Base-by-base conservation (phyloP, 1,284 basidiomycete genomes). In the Austropuccinia psidii region DNA sequence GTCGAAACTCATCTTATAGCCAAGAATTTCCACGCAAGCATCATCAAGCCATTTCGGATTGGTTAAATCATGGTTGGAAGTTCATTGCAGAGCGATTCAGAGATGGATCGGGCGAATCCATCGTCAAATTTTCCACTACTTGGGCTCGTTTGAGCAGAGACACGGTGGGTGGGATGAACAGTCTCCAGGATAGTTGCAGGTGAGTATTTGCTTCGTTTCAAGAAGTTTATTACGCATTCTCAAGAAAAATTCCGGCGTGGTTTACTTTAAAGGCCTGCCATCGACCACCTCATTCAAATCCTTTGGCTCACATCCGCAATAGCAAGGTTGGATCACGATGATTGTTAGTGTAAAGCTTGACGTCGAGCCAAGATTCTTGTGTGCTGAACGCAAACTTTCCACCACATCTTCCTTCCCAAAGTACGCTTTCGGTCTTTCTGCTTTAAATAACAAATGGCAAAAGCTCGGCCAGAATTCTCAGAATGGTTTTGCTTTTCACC, bases 91-190 rank as follows among this genome's bases (percentile, higher is more conserved):
- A 65, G 1, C 15, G 27, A 21, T 33, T 49, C 19, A 33, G 50
- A 7, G 27, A n/a, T 6, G 45, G 39, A 24, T 21, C 47, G 27
- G 62, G 17, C n/a, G 45, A 49, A 1, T 19, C 49, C 21, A 24
- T 24, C 21, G 49, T 19, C 21, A 39, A 41, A 37, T 31, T 62
- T 8, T 43, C 62, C 5, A 65, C 45, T 21, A 45, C 17, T 8
- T 65, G 62, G 62, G 62, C 62, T 21, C 43, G 62, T 3, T n/a
- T 65, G n/a, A 65, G 45, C 11, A 29, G 62, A 11, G 45, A 65
- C 31, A 43, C 50, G n/a, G 60, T 35, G 24, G 62, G 31, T 17
- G 62, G 45, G 3, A 3, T 13, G 17, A 21, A 29, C 33, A 35
- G 9, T 2, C 50, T 33, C n/a, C 62, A 65, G 24, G n/a, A 50